Evolutionary conservation across 2,329 filamentous ascomycete species (phyloP).

Genomic region (Aschersonia sp.): DNA sequence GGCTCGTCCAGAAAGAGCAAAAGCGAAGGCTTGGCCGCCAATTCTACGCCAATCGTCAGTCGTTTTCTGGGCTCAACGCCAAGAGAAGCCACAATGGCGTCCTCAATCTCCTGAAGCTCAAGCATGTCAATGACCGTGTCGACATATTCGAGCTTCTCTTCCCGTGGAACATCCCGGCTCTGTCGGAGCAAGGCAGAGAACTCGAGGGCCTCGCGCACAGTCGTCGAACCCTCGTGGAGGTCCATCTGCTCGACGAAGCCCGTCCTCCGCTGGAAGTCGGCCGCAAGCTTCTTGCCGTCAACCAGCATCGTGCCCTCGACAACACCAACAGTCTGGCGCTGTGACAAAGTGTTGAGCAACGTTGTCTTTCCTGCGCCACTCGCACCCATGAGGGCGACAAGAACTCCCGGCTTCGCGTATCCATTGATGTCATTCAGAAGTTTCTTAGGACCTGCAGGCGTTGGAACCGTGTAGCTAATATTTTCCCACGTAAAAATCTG

Average conservation of each 20-base stretch:
- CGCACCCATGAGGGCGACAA: slow-evolving; percentile 5
- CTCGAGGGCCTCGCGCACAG: slow-evolving; percentile 48
- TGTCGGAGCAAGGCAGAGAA: slow-evolving; percentile 52
- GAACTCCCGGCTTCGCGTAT: slow-evolving; percentile 4
- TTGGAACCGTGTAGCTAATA: slow-evolving; percentile 54
- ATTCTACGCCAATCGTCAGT: slow-evolving; percentile 37
- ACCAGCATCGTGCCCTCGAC: slow-evolving; percentile 63
- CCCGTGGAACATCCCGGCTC: slow-evolving; percentile 32
- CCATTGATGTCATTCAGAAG: slow-evolving; percentile 9
- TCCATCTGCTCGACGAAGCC: slow-evolving; percentile 52
- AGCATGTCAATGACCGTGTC: slow-evolving; percentile 50
- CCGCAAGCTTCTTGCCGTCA: slow-evolving; percentile 51
- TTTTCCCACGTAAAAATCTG: slow-evolving; percentile 56
- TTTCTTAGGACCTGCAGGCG: slow-evolving; percentile 10
- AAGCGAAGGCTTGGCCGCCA: slow-evolving; percentile 39
- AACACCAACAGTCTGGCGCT: slow-evolving; percentile 1
- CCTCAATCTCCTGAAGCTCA: slow-evolving; percentile 48
- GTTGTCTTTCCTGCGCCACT: slow-evolving; percentile 5
- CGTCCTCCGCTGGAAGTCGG: slow-evolving; percentile 63
- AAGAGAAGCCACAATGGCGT: slow-evolving; percentile 43
- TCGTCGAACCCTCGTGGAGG: slow-evolving; percentile 46
- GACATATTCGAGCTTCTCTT: slow-evolving; percentile 51
- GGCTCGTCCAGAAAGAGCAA: slow-evolving; percentile 48
- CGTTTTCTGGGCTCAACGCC: slow-evolving; percentile 42
- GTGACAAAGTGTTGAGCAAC: slow-evolving; percentile 4